phyloP scores from a whole-genome alignment of 768 basidiomycete genomes.

The Tulasnella sp. region DNA sequence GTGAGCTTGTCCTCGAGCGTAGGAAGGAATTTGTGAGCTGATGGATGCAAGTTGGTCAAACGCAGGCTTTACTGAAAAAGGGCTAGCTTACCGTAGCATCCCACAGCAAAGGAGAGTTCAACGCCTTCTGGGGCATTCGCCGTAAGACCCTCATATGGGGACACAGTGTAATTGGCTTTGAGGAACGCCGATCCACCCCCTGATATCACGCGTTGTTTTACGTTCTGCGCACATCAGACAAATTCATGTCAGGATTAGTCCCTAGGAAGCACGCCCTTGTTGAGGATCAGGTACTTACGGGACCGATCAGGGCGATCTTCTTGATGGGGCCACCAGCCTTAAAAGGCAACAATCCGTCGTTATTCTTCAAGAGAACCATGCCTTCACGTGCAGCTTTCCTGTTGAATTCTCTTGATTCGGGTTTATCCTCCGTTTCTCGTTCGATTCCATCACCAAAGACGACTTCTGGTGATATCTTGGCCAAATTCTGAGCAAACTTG shows the following conservation, averaged over 20 bases:
- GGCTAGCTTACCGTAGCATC: constrained; percentile 41
- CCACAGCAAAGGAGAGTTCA: constrained; percentile 53
- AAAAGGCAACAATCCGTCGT: constrained; percentile 42
- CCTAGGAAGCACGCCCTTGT: constrained; percentile 51
- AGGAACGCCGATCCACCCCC: constrained; percentile 64
- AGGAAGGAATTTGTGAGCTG: constrained; percentile 53
- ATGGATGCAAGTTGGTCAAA: neutral
- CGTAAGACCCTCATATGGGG: constrained; percentile 60
- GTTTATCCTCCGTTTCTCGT: constrained; percentile 17
- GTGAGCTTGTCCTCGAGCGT: constrained; percentile 54
- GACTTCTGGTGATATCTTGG: constrained; percentile 31
- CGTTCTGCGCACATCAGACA: constrained; percentile 66
- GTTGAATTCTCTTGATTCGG: constrained; percentile 34
- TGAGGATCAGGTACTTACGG: constrained; percentile 51
- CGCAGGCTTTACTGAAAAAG: neutral
- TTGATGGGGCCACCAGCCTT: constrained; percentile 45
- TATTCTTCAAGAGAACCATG: constrained; percentile 65
- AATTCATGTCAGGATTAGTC: constrained; percentile 35
- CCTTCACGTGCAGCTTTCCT: constrained; percentile 52
- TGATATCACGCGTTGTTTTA: constrained; percentile 51
- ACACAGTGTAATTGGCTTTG: constrained; percentile 61
- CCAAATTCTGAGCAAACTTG: constrained; percentile 27
- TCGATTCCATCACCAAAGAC: constrained; percentile 32
- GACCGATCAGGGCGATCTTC: constrained; percentile 52
- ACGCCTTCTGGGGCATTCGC: constrained; percentile 38